These are phyloP conservation scores for Xylaria sp. DNA, from an alignment of 2,329 filamentous ascomycete genomes.

Conservation along the genomic window DNA sequence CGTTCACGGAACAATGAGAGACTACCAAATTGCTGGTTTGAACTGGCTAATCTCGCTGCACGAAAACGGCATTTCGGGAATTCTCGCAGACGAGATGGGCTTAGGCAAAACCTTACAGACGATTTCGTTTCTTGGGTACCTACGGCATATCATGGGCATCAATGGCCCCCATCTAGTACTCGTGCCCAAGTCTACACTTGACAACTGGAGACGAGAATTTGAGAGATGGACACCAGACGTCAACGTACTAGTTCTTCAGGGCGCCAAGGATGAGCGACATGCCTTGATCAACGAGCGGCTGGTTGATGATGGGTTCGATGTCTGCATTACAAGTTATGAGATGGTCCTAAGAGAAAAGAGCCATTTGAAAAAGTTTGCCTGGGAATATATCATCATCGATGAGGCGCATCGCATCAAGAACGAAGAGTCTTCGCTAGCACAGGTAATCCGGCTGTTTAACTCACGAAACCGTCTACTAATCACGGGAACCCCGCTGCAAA, in stretches of 20 bases:
- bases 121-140: slow-evolving; percentile 94
- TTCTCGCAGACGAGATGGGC: slow-evolving; percentile 98
- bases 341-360: slow-evolving; percentile 97
- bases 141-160: slow-evolving; percentile 89
- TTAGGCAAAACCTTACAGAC: slow-evolving; percentile 97
- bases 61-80: slow-evolving; percentile 98
- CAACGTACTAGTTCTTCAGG: slow-evolving; percentile 91
- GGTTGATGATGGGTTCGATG: slow-evolving; percentile 95
- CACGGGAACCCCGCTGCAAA: slow-evolving; percentile 95
- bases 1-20: slow-evolving; percentile 88
- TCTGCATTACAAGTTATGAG: slow-evolving; percentile 98
- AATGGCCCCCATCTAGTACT: slow-evolving; percentile 90
- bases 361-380: slow-evolving; percentile 95
- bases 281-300: slow-evolving; percentile 88
- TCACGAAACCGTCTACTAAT: slow-evolving; percentile 95
- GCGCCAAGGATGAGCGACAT: slow-evolving; percentile 92
- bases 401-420: slow-evolving; percentile 99
- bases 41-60: slow-evolving; percentile 99
- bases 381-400: slow-evolving; percentile 99
- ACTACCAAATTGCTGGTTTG: slow-evolving; percentile 94
- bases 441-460: slow-evolving; percentile 95
- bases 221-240: slow-evolving; percentile 94
- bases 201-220: slow-evolving; percentile 99
- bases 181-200: slow-evolving; percentile 95
- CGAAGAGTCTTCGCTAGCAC: slow-evolving; percentile 94